Evolutionary conservation across 1,139 yeast species (phyloP), one percentile per base, ranked within the genome.

Genomic region (Kurtzmaniella quercitrusa): DNA sequence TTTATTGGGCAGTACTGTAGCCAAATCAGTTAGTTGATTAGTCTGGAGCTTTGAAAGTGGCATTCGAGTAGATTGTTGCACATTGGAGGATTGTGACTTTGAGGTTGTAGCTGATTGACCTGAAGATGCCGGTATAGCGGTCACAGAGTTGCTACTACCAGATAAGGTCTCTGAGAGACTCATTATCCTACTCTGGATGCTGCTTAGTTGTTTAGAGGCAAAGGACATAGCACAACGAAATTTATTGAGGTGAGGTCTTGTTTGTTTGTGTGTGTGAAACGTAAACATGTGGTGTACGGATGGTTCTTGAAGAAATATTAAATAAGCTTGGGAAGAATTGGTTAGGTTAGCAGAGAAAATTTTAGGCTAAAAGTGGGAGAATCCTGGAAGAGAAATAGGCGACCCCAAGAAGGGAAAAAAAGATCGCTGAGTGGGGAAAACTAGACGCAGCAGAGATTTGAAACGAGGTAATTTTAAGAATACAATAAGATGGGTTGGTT

Each of bases 31-130:
- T 12, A 14, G 8, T 30, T 30, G 34, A 23, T 39, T 40, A n/a
- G 40, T 23, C 11, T 37, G 45, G 15, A 42, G 30, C 20, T 38
- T 42, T 2, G 43, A 28, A 5, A 42, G 37, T 2, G 45, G 45
- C 22, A 39, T 36, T 14, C 45, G 19, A 3, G 7, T 7, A 12
- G 16, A 12, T 17, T 14, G 14, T 34, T 19, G 37, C 4, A 15
- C 19, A 9, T 34, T 34, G 23, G 19, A 12, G 17, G 20, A n/a
- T n/a, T n/a, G 26, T 16, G 19, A 11, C 7, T 20, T 20, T 5
- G 19, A 11, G 26, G 16, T 26, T 15, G 17, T n/a, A n/a, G n/a
- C 20, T 19, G 37, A 34, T 12, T 30, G 18, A 26, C 26, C 9
- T 12, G 37, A 34, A 19, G 17, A 6, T 8, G 26, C 6, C 22